phyloP scores from a whole-genome alignment of 345 rosid genomes.

The Ceriops zippeliana region DNA sequence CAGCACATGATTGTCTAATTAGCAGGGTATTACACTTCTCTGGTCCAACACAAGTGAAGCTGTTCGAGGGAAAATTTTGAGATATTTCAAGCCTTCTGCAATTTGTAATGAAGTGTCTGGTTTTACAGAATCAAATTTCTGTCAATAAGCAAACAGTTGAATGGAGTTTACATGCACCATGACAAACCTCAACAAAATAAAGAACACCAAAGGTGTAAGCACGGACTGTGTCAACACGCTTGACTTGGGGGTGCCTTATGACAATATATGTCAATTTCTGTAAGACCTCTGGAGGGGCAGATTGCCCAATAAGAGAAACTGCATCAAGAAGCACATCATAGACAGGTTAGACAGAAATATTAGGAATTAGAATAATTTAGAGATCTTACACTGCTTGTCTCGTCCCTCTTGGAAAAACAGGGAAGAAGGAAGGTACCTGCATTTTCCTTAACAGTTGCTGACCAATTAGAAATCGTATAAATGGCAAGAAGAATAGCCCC shows the following conservation, averaged over 20 bases:
- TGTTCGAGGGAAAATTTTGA: no score
- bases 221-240: conserved; percentile 84
- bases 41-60: no score
- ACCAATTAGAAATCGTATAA: conserved; percentile 87
- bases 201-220: conserved; percentile 93
- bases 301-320: conserved; percentile 86
- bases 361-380: background rate
- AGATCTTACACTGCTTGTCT: background rate
- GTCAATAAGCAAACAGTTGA: background rate
- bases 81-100: no score
- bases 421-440: conserved; percentile 44
- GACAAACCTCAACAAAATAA: conserved; percentile 84
- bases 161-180: background rate
- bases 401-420: background rate
- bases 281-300: conserved; percentile 79
- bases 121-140: background rate
- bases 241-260: conserved; percentile 62
- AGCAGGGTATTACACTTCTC: no score
- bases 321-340: conserved; percentile 17
- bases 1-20: background rate
- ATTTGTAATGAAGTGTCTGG: background rate
- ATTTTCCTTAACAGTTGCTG: conserved; percentile 83
- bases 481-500: conserved; percentile 83
- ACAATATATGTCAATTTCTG: conserved; percentile 80
- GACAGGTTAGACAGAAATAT: background rate